phyloP scores from a whole-genome alignment of 768 basidiomycete genomes.

The Trichaptum fuscoviolaceum region DNA sequence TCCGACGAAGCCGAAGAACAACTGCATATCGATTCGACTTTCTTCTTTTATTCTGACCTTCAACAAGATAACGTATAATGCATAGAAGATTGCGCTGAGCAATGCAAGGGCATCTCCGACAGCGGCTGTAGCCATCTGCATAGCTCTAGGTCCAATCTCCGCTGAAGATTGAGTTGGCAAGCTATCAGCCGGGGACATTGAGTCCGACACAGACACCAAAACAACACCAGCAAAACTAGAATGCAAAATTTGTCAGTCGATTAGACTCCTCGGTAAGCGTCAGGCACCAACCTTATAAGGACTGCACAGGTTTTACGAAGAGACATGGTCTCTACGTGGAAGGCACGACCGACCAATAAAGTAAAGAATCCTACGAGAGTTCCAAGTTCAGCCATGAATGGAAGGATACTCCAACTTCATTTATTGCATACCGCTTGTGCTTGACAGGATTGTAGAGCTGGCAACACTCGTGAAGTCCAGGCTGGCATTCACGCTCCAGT shows the following conservation, averaged over 20 bases:
- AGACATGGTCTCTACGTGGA: conserved; percentile 75
- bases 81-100: conserved; percentile 83
- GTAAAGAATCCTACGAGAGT: conserved; percentile 80
- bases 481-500: conserved; percentile 84
- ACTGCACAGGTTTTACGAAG: conserved; percentile 73
- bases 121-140: conserved; percentile 35
- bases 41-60: conserved; percentile 83
- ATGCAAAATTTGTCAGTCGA: conserved; percentile 1
- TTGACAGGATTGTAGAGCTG: conserved; percentile 83
- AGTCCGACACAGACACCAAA: conserved; percentile 87
- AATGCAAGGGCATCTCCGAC: conserved; percentile 83
- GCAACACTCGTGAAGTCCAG: conserved; percentile 90
- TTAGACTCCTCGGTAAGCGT: neutral
- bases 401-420: neutral
- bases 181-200: conserved; percentile 26
- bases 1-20: conserved; percentile 94
- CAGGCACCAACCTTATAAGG: conserved; percentile 56
- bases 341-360: conserved; percentile 73
- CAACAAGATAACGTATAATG: conserved; percentile 81
- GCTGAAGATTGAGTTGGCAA: conserved; percentile 10
- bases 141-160: conserved; percentile 15
- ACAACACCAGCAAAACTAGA: conserved; percentile 75
- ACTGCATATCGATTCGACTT: conserved; percentile 84
- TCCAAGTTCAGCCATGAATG: neutral
- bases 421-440: conserved; percentile 71